Conservation (phyloP, 1,139 yeast species). For the Lodderomyces theae region DNA sequence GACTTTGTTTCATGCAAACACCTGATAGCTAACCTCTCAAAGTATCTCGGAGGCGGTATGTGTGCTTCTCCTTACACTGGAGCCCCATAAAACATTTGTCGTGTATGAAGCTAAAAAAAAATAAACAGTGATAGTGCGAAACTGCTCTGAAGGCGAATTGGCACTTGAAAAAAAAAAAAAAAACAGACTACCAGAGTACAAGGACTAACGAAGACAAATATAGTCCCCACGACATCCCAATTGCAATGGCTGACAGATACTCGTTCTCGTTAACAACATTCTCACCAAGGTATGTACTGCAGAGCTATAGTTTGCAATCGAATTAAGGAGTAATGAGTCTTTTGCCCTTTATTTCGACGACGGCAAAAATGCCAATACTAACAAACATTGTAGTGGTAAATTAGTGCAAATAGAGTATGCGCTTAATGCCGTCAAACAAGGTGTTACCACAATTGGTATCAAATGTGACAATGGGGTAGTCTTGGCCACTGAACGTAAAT, state of each 20-base stretch:
- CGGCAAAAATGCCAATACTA: conserved; percentile 7
- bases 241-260: conserved; percentile 89
- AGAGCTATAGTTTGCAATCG: neutral
- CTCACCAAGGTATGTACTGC: conserved; percentile 77
- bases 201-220: neutral
- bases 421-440: conserved; percentile 94
- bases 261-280: conserved; percentile 95
- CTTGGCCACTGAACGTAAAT: conserved; percentile 92
- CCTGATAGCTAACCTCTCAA: too few relatives aligned
- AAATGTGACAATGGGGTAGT: conserved; percentile 96
- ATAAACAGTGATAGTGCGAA: too few relatives aligned
- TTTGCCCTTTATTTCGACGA: too few relatives aligned
- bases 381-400: conserved; percentile 66
- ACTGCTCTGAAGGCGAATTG: conserved; percentile 22
- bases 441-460: conserved; percentile 95
- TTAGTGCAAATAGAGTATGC: conserved; percentile 98
- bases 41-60: too few relatives aligned
- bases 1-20: too few relatives aligned
- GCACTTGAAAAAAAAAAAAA: too few relatives aligned
- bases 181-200: neutral
- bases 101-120: neutral
- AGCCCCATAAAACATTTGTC: too few relatives aligned
- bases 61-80: too few relatives aligned
- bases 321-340: too few relatives aligned
- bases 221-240: neutral